A percentile compares a stretch with the other conserved stretches of the same genome.
phyloP scores from a whole-genome alignment of 192 early-diverging fungal species.

The Coemansia sp. region DNA sequence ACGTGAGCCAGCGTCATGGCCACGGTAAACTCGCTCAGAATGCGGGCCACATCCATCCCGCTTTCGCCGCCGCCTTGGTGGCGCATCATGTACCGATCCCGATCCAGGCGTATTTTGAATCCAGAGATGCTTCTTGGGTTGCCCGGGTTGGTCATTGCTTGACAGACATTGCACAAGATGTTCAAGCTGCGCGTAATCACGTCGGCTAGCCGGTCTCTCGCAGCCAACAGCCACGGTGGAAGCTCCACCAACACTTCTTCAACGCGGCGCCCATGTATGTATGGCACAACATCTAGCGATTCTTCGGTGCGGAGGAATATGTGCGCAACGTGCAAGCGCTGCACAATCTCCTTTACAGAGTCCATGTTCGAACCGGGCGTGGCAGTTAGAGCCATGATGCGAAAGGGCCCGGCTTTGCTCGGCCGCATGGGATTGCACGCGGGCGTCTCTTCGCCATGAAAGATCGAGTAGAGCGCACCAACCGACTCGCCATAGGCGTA shows the following conservation, averaged over 20 bases:
- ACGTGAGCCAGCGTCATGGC: conserved; percentile 56
- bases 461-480: conserved; percentile 52
- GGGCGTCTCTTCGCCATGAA: conserved; percentile 20
- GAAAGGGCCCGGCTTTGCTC: conserved; percentile 58
- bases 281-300: conserved; percentile 78
- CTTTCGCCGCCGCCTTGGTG: conserved; percentile 7
- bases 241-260: conserved; percentile 69
- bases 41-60: conserved; percentile 22
- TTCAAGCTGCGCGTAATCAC: conserved; percentile 59
- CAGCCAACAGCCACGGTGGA: conserved; percentile 52
- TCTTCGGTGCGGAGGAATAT: conserved; percentile 91
- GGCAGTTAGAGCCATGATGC: conserved; percentile 85
- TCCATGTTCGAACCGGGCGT: conserved; percentile 78
- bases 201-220: conserved; percentile 45
- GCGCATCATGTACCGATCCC: conserved; percentile 27
- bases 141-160: conserved; percentile 38
- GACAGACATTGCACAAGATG: conserved; percentile 46
- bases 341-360: conserved; percentile 74
- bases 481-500: conserved; percentile 84
- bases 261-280: conserved; percentile 66
- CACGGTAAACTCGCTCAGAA: conserved; percentile 60
- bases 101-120: conserved; percentile 36
- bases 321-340: conserved; percentile 74
- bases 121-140: conserved; percentile 37
- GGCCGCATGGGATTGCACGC: conserved; percentile 12